Conservation (phyloP, 768 basidiomycete species). For the Boletales sp. region DNA sequence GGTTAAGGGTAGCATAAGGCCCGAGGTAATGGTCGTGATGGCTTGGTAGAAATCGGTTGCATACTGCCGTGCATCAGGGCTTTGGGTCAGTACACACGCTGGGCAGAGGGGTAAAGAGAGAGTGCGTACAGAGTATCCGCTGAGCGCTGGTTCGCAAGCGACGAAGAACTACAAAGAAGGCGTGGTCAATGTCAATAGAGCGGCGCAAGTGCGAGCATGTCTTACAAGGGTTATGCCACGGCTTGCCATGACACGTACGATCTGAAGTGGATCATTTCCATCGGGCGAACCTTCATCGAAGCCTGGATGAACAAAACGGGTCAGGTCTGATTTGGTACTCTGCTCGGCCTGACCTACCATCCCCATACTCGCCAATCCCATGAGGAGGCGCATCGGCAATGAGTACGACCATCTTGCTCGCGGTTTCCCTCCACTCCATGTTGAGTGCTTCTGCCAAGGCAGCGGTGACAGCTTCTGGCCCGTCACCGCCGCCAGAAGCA, state of each 20-base stretch:
- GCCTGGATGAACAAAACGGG: conserved; percentile 42
- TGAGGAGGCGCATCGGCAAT: conserved; percentile 98
- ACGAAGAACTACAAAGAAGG: conserved; percentile 78
- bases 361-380: conserved; percentile 95
- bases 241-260: conserved; percentile 87
- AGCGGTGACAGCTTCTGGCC: conserved; percentile 95
- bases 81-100: conserved; percentile 5
- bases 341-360: conserved; percentile 52
- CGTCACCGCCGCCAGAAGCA: conserved; percentile 90
- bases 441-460: conserved; percentile 81
- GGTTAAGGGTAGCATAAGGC: conserved; percentile 92
- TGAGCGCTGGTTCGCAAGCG: conserved; percentile 96
- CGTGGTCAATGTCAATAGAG: neutral
- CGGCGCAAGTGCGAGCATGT: conserved; percentile 5
- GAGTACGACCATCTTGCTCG: conserved; percentile 94
- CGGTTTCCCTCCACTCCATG: conserved; percentile 86
- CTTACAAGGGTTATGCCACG: conserved; percentile 87
- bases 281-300: conserved; percentile 95
- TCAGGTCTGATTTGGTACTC: conserved; percentile 10
- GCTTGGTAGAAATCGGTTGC: conserved; percentile 95
- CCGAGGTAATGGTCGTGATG: conserved; percentile 88
- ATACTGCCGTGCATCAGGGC: conserved; percentile 46
- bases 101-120: conserved; percentile 15
- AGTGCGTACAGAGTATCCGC: conserved; percentile 76
- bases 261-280: conserved; percentile 83